phyloP scores from a whole-genome alignment of 2,329 filamentous ascomycete species.

The Xylariaceae sp. region DNA sequence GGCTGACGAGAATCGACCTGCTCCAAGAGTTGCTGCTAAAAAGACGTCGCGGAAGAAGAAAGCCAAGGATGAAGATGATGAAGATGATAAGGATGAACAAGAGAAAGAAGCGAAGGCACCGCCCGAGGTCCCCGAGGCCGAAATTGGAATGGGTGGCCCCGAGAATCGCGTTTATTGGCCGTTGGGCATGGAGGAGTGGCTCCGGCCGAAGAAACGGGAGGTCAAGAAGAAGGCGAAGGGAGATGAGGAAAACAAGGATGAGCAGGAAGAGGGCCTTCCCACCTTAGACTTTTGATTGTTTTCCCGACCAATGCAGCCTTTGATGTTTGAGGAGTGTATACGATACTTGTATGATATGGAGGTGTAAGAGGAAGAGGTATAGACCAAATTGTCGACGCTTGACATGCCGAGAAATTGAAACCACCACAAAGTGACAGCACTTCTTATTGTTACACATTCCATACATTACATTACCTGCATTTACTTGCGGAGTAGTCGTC shows the following conservation, averaged over 20 bases:
- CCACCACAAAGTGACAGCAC: too few species aligned
- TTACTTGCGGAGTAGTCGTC: too few species aligned
- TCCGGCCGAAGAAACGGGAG: slow-evolving; percentile 73
- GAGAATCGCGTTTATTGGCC: slow-evolving; percentile 87
- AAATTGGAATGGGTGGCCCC: slow-evolving; percentile 82
- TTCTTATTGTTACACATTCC: too few species aligned
- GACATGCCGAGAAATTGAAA: too few species aligned
- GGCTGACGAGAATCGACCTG: slow-evolving; percentile 66
- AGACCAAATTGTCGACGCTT: too few species aligned
- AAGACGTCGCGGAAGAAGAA: slow-evolving; percentile 42
- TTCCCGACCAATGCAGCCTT: too few species aligned
- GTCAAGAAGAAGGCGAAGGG: slow-evolving; percentile 48
- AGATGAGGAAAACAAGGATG: slow-evolving; percentile 24
- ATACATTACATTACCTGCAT: too few species aligned
- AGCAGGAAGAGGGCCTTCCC: slow-evolving; percentile 28
- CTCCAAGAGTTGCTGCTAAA: slow-evolving; percentile 44
- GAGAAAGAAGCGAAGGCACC: slow-evolving; percentile 39
- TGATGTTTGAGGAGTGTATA: too few species aligned
- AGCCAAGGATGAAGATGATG: slow-evolving; percentile 24
- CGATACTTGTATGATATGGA: too few species aligned
- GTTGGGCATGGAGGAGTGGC: slow-evolving; percentile 82
- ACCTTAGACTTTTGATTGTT: too few species aligned
- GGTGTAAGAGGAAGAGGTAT: too few species aligned
- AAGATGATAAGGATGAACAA: slow-evolving; percentile 33
- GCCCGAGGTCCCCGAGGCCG: slow-evolving; percentile 57